A percentile compares a stretch with the other conserved stretches of the same genome.
These are phyloP conservation scores for Penicillium thymicola DNA, from an alignment of 2,329 filamentous ascomycete species.

Conservation along the genomic window DNA sequence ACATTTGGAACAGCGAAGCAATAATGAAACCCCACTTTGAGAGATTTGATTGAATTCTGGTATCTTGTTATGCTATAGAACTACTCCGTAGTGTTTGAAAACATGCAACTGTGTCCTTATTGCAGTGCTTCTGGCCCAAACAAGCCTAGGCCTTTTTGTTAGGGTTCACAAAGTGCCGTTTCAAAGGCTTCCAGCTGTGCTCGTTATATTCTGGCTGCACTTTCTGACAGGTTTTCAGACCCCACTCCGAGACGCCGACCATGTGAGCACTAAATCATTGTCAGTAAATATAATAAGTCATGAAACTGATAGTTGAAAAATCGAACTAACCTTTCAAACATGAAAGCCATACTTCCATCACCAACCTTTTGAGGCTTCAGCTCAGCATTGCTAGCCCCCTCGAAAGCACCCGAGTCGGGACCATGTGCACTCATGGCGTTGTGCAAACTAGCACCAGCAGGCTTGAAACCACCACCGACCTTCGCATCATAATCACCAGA, in stretches of 20 bases:
- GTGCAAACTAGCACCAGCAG: slow-evolving; percentile 62
- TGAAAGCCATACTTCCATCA: slow-evolving; percentile 61
- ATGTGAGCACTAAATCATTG: slow-evolving; percentile 56
- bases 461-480: slow-evolving; percentile 55
- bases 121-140: neutral
- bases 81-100: neutral
- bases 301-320: neutral
- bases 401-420: slow-evolving; percentile 55
- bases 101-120: neutral
- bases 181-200: slow-evolving; percentile 73
- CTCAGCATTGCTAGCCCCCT: slow-evolving; percentile 52
- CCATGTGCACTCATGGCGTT: slow-evolving; percentile 71
- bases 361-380: slow-evolving; percentile 56
- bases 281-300: neutral
- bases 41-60: neutral
- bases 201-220: slow-evolving; percentile 71
- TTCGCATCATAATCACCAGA: slow-evolving; percentile 61
- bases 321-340: slow-evolving; percentile 55
- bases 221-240: slow-evolving; percentile 65
- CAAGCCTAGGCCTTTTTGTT: slow-evolving; percentile 33
- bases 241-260: slow-evolving; percentile 72
- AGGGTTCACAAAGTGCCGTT: slow-evolving; percentile 59
- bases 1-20: neutral
- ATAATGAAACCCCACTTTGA: neutral
- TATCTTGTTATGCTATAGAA: neutral